Base-by-base conservation (phyloP, 2,329 filamentous ascomycete species). In the Colletotrichum kahawae region DNA sequence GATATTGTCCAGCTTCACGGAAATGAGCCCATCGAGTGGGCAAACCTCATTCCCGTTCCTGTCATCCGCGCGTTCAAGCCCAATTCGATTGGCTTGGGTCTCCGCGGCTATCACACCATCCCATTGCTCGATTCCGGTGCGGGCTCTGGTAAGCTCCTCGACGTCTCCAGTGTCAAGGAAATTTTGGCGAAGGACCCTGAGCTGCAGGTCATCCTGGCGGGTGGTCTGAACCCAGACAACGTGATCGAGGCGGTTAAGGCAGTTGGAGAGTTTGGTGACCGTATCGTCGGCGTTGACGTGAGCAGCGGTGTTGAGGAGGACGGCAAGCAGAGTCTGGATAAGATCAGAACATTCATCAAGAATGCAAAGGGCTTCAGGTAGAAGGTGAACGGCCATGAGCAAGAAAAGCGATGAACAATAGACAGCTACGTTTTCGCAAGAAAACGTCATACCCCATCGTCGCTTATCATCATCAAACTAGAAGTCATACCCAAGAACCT, bases 1-100 rank as follows among this genome's bases (percentile, higher is more conserved):
- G 97, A 99, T 82, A 87, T 98, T 68, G 95, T 99, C 8, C 97
- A 99, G 82, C 90, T 99, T 3, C 97, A 99, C 81, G 97, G 97
- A 10, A 90, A 93, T 62, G 97, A 99, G 82, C 96, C 97, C 4
- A 81, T 98, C 5, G 97, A 99, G 82, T 99, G 96, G 96, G 93
- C 96, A 2, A 90, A 86, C 60, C 85, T 94, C n/a, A 95, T 99
- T 64, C 96, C 97, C 1, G 95, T 98, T 0, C 97, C 97, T 1
- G 96, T 99, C 7, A 92, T 99, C 77, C 93, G 92, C 78, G 94
- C 93, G 65, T 99, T 98, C 85, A 92, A 92, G 68, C 95, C 95
- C 0, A 91, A 89, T 4, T 92, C 96, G 66, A 85, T 91, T n/a
- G 94, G 93, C 1, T 87, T 98, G 60, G 92, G 92, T 9, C 85